Percentiles rank a stretch among this genome's conserved stretches.
phyloP scores from a whole-genome alignment of 108 stramenopile genomes.

The Aurantiochytrium sp. region DNA sequence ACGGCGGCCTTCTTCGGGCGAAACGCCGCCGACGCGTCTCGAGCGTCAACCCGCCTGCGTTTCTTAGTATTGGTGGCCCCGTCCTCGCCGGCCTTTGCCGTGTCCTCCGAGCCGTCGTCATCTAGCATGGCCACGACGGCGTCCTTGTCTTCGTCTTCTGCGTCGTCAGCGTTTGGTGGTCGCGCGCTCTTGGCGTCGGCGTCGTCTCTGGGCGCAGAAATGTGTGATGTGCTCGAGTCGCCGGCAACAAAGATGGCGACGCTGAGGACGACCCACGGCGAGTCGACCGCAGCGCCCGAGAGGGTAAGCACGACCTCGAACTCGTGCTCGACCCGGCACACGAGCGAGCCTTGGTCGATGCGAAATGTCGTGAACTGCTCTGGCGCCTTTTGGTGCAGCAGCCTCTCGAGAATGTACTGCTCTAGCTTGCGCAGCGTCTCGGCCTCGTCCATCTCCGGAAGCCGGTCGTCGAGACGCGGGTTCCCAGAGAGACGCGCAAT shows the following conservation, averaged over 20 bases:
- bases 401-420: constrained; percentile 6
- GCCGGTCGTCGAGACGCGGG: constrained; percentile 23
- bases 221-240: background rate
- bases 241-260: constrained; percentile 11
- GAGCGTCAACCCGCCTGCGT: background rate
- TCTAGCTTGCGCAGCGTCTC: constrained; percentile 24
- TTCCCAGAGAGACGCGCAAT: constrained; percentile 1
- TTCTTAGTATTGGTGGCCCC: background rate
- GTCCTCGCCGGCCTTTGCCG: background rate
- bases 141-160: background rate
- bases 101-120: background rate
- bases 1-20: constrained; percentile 15
- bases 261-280: background rate
- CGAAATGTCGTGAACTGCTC: background rate
- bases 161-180: no score
- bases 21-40: constrained; percentile 6
- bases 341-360: background rate
- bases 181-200: no score
- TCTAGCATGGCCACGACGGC: background rate
- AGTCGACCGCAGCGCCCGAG: background rate
- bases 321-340: constrained; percentile 15
- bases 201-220: background rate
- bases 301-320: background rate
- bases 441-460: constrained; percentile 10
- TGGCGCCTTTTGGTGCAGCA: background rate